These are phyloP conservation scores for Solanum aculeatissimum DNA, from an alignment of 305 asterid genomes.

Conservation along the genomic window DNA sequence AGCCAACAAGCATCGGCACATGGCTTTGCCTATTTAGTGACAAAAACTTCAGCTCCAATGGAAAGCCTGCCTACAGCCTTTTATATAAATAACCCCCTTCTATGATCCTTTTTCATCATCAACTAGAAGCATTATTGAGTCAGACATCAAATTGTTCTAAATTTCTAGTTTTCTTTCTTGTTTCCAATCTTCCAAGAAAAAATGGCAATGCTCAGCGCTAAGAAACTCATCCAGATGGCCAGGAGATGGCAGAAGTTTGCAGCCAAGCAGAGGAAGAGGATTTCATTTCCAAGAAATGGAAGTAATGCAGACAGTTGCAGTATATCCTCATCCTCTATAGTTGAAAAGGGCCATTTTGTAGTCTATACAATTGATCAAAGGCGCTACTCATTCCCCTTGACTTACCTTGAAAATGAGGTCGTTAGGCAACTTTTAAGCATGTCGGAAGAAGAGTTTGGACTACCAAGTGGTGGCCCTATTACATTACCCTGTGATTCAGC, in stretches of 20 bases:
- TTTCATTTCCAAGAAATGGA: not conserved
- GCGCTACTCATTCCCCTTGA: not conserved
- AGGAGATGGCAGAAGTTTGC: not conserved
- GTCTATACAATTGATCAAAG: not conserved
- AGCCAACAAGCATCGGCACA: not conserved
- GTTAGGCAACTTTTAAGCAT: not conserved
- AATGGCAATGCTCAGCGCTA: not conserved
- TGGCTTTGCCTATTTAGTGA: not conserved
- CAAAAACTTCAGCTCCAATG: not conserved
- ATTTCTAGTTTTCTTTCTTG: not conserved
- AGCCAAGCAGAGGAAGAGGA: not conserved
- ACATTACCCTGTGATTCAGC: not conserved
- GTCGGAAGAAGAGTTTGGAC: not conserved
- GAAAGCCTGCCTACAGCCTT: not conserved
- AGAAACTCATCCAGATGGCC: not conserved
- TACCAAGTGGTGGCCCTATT: not conserved
- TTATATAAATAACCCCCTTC: not conserved
- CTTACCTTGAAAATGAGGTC: not conserved
- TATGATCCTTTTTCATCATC: not conserved
- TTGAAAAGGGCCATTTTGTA: not conserved
- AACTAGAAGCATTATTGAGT: not conserved
- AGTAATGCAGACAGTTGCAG: not conserved
- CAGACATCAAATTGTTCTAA: not conserved
- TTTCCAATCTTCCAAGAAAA: not conserved
- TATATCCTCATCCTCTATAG: not conserved